These are phyloP conservation scores for Microbotryum violaceum DNA, from an alignment of 1,284 basidiomycete species.

Conservation along the genomic window DNA sequence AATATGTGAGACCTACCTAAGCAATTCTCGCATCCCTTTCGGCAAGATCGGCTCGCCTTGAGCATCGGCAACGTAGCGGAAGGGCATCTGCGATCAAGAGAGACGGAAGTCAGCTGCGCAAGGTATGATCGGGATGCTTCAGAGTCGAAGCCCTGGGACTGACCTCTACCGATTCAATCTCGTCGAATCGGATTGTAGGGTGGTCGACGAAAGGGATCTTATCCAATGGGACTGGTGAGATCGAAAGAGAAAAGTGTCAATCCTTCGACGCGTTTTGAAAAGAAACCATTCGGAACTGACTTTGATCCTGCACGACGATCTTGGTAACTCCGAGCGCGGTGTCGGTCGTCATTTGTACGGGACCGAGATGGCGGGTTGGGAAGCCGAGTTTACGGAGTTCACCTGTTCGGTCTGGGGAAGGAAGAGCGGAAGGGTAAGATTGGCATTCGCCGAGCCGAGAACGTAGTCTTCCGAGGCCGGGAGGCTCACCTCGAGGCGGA, in stretches of 20 bases:
- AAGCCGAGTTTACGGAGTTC: constrained; percentile 82
- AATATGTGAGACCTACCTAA: constrained; percentile 45
- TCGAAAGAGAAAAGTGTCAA: neutral
- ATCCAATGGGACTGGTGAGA: constrained; percentile 52
- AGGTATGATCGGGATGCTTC: no score
- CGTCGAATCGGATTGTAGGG: constrained; percentile 77
- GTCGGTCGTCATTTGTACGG: constrained; percentile 94
- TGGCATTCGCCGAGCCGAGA: constrained; percentile 38
- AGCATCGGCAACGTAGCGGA: constrained; percentile 43
- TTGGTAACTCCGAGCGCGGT: constrained; percentile 93
- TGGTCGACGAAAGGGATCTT: constrained; percentile 68
- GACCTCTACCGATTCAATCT: constrained; percentile 84
- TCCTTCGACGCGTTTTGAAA: no score
- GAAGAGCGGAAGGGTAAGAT: constrained; percentile 34
- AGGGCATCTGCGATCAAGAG: constrained; percentile 14
- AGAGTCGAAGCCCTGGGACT: constrained; percentile 47
- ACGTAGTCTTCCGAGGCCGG: neutral
- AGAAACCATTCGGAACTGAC: constrained; percentile 42
- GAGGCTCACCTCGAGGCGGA: constrained; percentile 61
- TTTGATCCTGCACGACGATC: constrained; percentile 68
- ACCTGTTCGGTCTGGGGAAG: constrained; percentile 51
- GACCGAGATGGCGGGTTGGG: constrained; percentile 69
- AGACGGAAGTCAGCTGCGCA: no score
- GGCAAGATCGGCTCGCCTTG: constrained; percentile 62
- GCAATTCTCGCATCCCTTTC: constrained; percentile 74